These are phyloP conservation scores for Podospora comata DNA, from an alignment of 495 filamentous ascomycete genomes.

Conservation along the genomic window DNA sequence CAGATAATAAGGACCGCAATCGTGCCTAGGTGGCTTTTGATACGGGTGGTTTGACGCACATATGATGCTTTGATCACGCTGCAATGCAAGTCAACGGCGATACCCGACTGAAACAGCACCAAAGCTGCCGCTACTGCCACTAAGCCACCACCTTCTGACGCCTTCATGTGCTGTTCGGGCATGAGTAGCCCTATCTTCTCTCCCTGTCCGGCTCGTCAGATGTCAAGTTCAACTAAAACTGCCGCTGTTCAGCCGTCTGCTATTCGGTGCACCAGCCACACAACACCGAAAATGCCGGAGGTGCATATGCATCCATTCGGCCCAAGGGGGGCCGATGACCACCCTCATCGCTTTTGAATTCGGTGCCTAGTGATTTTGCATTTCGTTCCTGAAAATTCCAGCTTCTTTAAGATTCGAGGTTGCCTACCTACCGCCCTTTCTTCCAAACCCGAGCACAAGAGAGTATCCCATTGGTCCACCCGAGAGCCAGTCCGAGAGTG, in stretches of 20 bases:
- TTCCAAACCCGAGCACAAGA: too few species aligned
- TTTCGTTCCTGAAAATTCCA: background rate
- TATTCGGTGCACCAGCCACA: background rate
- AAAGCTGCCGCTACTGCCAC: background rate
- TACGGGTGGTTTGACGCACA: background rate
- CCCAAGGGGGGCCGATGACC: background rate
- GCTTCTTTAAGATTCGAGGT: background rate
- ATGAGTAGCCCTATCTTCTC: background rate
- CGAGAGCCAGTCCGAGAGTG: background rate
- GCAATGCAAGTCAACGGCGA: conserved; percentile 14
- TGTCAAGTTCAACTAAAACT: background rate
- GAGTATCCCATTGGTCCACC: background rate
- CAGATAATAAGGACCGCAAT: background rate
- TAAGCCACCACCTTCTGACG: background rate
- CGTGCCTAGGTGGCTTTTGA: background rate
- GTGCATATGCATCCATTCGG: background rate
- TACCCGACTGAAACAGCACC: background rate
- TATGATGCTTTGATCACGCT: conserved; percentile 5
- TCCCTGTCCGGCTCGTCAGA: background rate
- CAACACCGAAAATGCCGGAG: background rate
- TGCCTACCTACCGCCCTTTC: background rate
- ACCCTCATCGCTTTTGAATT: background rate
- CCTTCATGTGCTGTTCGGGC: background rate
- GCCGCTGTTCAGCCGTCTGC: background rate
- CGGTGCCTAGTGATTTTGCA: background rate